Base-by-base conservation (phyloP, 2,329 filamentous ascomycete species). In the Colletotrichum sojae region DNA sequence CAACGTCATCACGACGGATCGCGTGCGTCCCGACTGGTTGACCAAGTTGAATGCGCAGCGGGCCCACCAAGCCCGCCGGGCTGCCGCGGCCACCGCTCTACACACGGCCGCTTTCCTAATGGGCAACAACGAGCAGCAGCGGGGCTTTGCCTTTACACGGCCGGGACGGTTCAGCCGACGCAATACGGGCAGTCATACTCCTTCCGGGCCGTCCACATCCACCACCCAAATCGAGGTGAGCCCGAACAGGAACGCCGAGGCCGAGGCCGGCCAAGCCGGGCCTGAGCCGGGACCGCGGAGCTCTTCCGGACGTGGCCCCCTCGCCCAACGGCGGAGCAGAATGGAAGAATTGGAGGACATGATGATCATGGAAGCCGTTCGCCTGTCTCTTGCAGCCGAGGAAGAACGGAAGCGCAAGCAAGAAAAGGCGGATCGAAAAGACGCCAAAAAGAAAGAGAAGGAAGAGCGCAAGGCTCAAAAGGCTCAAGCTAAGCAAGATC, bases 311-410 rank as follows among this genome's bases (percentile, higher is more conserved):
- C 78, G 77, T 3, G 73, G 57, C 5, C 31, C 69, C 2, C 63
- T 71, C 16, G 74, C 74, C 63, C 75, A 75, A 63, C 75, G 84
- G 67, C 79, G 85, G 53, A 78, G 77, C 64, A 87, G 94, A 36
- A 89, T 97, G 77, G 94, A 97, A 22, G 95, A 98, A 73, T 86
- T 98, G 0, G 96, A 99, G 78, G 95, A 97, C 56, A 93, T 99
- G 84, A 99, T 99, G 96, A 94, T 98, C 85, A 94, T 96, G 86
- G 96, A 99, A 79, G 96, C 96, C 0, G 97, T 99, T 55, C 88
- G 96, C 46, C 80, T 97, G 36, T 97, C 94, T 55, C 84, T 99
- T n/a, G 94, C 92, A 0, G 91, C 94, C 1, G 96, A 99, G 78
- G 95, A 98, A 75, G 95, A 98, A 49, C 89, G 95, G n/a, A 92